phyloP scores from a whole-genome alignment of 768 basidiomycete genomes.

The Naematelia encephala region DNA sequence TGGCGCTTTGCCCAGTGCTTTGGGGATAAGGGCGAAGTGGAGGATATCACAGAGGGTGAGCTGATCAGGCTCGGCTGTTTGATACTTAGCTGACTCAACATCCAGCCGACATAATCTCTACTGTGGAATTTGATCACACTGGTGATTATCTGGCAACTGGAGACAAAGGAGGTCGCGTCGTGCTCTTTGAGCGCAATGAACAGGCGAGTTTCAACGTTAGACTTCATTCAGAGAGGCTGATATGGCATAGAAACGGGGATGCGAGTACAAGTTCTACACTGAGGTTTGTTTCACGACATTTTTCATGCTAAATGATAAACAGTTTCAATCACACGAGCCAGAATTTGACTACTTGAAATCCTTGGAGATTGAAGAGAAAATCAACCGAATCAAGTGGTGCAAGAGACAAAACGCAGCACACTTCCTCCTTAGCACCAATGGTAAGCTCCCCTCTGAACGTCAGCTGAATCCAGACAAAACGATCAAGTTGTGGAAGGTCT shows the following conservation, averaged over 20 bases:
- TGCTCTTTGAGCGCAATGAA: conserved; percentile 97
- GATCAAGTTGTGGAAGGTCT: conserved; percentile 99
- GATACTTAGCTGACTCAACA: conserved; percentile 53
- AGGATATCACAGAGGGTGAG: conserved; percentile 97
- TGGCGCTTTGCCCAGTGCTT: conserved; percentile 99
- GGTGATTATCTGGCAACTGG: conserved; percentile 99
- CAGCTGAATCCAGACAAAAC: conserved; percentile 75
- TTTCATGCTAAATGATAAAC: neutral
- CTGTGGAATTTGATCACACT: conserved; percentile 98
- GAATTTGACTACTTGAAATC: conserved; percentile 99
- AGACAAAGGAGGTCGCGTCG: conserved; percentile 98
- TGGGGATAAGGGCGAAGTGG: conserved; percentile 92
- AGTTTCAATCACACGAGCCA: conserved; percentile 97
- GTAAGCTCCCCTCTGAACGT: conserved; percentile 55
- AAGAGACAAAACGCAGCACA: conserved; percentile 96
- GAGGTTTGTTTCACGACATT: conserved; percentile 54
- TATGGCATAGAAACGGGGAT: conserved; percentile 84
- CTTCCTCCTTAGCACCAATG: conserved; percentile 94
- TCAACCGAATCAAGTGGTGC: conserved; percentile 99
- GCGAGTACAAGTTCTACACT: conserved; percentile 99
- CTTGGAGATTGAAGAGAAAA: conserved; percentile 99
- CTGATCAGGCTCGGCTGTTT: neutral
- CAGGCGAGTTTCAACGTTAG: conserved; percentile 59
- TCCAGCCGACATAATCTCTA: conserved; percentile 98
- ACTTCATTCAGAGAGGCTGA: conserved; percentile 12